phyloP scores from a whole-genome alignment of 306 rosid genomes.

The Elaeagnus macrophylla region DNA sequence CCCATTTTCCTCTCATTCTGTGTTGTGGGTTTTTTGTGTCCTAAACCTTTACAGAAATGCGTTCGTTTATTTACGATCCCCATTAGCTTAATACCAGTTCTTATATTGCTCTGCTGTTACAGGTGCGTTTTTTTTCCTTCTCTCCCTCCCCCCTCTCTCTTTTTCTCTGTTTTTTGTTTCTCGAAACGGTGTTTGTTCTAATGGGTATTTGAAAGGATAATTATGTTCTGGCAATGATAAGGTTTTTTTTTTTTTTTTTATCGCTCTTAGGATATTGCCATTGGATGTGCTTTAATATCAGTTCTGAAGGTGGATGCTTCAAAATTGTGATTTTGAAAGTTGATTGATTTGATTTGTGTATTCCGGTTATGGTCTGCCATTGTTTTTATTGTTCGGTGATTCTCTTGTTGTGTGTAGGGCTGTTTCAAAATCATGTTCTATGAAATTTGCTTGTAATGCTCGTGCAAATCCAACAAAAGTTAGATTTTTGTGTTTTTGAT shows the following conservation, averaged over 20 bases:
- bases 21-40: constrained; percentile 30
- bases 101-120: constrained; percentile 16
- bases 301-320: too few species aligned
- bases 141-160: not conserved
- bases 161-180: constrained; percentile 16
- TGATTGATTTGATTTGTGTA: too few species aligned
- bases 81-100: constrained; percentile 7
- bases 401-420: too few species aligned
- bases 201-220: constrained; percentile 1
- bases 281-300: too few species aligned
- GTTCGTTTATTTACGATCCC: constrained; percentile 3
- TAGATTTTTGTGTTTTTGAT: not conserved
- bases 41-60: constrained; percentile 22
- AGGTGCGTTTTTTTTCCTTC: constrained; percentile 16
- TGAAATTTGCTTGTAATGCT: too few species aligned
- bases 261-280: not conserved
- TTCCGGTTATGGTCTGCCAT: too few species aligned
- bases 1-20: not conserved
- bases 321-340: too few species aligned
- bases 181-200: constrained; percentile 4
- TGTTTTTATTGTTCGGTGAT: too few species aligned
- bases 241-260: not conserved
- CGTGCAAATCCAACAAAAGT: too few species aligned
- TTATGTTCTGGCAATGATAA: constrained; percentile 22
- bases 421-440: too few species aligned